Base-by-base conservation (phyloP, 352 stramenopile species). In the Elongisporangium senticosum region DNA sequence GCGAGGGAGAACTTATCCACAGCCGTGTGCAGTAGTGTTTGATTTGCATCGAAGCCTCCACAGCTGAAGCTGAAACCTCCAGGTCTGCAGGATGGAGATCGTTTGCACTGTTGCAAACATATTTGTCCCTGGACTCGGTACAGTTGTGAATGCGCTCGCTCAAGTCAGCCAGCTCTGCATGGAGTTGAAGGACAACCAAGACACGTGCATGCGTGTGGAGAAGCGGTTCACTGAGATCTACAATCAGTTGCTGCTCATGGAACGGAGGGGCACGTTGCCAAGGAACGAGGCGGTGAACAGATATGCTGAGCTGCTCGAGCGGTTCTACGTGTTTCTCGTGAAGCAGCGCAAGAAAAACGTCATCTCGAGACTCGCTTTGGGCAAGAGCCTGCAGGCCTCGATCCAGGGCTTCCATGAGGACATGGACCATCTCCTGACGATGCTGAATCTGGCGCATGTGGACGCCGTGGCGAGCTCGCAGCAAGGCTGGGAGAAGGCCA, bases 121-220 rank as follows among this genome's bases (percentile, higher is more conserved):
- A 4, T 43, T 43, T 10, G 33, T 43, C 10, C 33, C 33, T 17
- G 33, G 33, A 17, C 33, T 43, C 13, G 33, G 33, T 4, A 17
- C 33, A 1, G 33, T 43, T 43, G 33, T 43, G 33, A 43, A 17
- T 10, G 33, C 33, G 33, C 33, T 43, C 33, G 33, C 10, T 17
- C 5, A 14, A 4, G 33, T 43, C 10, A 10, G 33, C 11, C 7
- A 43, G 1, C 33, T 43, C 33, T 43, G 33, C 33, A 17, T 51
- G n/a, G 40, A 73, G 52, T 56, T 73, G 58, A 73, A 68, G 59
- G 62, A 69, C 52, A 69, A 69, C 62, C 62, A 69, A 51, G 62
- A 73, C 7, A 63, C 64, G 47, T 73, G 66, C 49, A 53, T 51
- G 0, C 58, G 62, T 23, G 66, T 73, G 55, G 59, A 64, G 48